Evolutionary conservation across 179 eudicot genomes (phyloP), one percentile per base, ranked within the genome.

Genomic region (Actinidia arguta): DNA sequence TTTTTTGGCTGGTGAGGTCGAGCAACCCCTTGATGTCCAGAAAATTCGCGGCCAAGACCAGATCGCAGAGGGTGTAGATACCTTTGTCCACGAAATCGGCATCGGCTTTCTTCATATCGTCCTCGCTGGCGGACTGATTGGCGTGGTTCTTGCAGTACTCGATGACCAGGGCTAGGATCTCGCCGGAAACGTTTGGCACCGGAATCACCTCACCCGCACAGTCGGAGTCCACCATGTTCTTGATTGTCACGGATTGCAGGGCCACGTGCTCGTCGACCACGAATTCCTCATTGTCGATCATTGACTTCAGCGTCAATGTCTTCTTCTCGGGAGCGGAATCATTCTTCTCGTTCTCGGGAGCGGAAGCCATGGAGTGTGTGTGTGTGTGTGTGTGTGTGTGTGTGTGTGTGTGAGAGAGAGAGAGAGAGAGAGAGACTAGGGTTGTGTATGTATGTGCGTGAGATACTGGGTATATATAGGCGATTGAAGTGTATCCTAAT

Each of bases 1-100:
- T 44, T 11, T 59, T 54, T 39, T 82, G 72, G 62, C 77, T 52
- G 0, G 2, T 8, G 1, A 51, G 0, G 6, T 80, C 83, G 18
- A 85, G 4, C 70, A 85, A 70, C 4, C 64, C 70, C 73, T 80
- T 75, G 14, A 85, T 70, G 1, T 85, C 52, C 27, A 85, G 27
- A 50, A 55, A 82, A 39, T 85, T 79, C 8, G 85, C 85, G 20
- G 88, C 85, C 83, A 59, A 2, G 0, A 79, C n/a, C 10, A 85
- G 67, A 11, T 75, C 25, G 17, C 67, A 69, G 5, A 79, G n/a
- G 0, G 2, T 50, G 1, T 6, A 9, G 1, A 1, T 1, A 0
- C 61, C 18, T 14, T 22, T 8, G 6, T 17, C 6, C 0, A 85
- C 24, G 1, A 81, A 75, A 17, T 79, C 78, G 17, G 10, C 9